Percentiles rank a stretch among this genome's conserved stretches.
Conservation (phyloP, 169 alveolate species). For the Plasmodium adleri region DNA sequence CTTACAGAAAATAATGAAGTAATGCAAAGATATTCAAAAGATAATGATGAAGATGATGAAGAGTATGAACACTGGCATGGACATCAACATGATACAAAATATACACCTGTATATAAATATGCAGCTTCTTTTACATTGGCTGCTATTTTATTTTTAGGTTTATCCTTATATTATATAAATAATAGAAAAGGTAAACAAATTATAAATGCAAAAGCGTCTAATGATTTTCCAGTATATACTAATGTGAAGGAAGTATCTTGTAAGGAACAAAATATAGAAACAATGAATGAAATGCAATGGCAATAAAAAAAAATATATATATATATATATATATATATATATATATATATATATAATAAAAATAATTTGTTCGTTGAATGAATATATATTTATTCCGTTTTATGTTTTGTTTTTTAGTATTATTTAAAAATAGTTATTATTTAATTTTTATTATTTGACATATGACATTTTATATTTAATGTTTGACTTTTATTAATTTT, state of each 20-base stretch:
- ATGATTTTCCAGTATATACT: slow-evolving; percentile 5
- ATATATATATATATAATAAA: background rate
- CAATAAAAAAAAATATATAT: background rate
- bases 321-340: background rate
- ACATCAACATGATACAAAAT: background rate
- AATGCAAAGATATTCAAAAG: background rate
- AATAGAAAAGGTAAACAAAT: background rate
- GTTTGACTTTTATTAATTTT: no score
- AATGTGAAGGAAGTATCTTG: background rate
- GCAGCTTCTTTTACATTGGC: slow-evolving; percentile 33
- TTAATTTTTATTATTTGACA: no score
- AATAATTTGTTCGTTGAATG: no score
- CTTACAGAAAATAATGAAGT: background rate
- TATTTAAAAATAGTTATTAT: no score
- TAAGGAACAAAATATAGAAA: slow-evolving; percentile 27
- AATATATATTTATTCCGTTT: background rate
- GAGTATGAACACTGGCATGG: background rate
- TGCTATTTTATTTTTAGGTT: slow-evolving; percentile 7
- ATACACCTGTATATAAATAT: slow-evolving; percentile 6
- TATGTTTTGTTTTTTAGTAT: background rate
- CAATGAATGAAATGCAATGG: slow-evolving; percentile 16
- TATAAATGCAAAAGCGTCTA: background rate
- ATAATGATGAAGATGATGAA: background rate
- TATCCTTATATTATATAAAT: background rate
- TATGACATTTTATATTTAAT: no score